Conservation (phyloP, 306 rosid genomes). For the Elaeagnus macrophylla region DNA sequence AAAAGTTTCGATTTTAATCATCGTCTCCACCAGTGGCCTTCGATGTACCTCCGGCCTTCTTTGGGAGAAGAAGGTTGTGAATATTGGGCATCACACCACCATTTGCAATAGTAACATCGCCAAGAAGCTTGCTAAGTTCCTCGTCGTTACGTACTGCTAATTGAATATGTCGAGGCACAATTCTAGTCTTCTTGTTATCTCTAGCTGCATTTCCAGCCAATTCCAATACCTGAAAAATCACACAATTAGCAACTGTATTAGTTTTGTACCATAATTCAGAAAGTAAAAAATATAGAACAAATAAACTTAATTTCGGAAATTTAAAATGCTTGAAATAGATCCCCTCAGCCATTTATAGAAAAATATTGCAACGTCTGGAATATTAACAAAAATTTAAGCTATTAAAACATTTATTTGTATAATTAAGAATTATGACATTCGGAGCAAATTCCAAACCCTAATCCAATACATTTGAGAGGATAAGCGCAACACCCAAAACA, state of each 20-base stretch:
- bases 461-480: conserved; percentile 31
- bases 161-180: conserved; percentile 82
- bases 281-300: too few relatives aligned
- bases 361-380: too few relatives aligned
- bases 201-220: conserved; percentile 90
- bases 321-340: too few relatives aligned
- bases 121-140: conserved; percentile 82
- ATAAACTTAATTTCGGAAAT: too few relatives aligned
- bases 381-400: too few relatives aligned
- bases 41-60: conserved; percentile 59
- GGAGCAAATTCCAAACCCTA: conserved; percentile 33
- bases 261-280: neutral
- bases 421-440: too few relatives aligned
- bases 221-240: conserved; percentile 54
- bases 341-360: too few relatives aligned
- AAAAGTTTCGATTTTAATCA: conserved; percentile 9
- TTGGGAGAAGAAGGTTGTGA: conserved; percentile 69
- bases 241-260: neutral
- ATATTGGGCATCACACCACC: conserved; percentile 98
- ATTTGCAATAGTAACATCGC: conserved; percentile 79
- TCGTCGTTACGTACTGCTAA: conserved; percentile 77
- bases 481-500: neutral
- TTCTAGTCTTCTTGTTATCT: conserved; percentile 88
- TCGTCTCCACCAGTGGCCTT: conserved; percentile 53
- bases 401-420: too few relatives aligned